Conservation (phyloP, 202 grass and related monocot genomes). For the Alloteropsis angusta region DNA sequence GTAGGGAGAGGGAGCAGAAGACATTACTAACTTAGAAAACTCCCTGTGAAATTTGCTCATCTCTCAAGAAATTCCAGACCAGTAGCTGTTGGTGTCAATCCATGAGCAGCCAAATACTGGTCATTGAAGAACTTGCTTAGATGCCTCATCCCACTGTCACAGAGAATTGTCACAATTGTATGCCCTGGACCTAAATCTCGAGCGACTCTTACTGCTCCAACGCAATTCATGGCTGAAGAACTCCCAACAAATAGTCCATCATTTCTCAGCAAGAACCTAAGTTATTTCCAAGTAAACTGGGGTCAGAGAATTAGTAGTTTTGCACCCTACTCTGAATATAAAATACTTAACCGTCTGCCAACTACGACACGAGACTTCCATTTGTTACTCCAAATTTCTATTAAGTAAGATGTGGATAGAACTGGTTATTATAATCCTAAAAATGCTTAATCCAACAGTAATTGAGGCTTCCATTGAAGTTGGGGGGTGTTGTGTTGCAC, state of each 20-base stretch:
- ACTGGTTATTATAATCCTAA: slow-evolving; percentile 1
- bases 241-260: slow-evolving; percentile 86
- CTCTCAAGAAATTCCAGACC: slow-evolving; percentile 61
- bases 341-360: background rate
- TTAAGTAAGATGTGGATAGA: background rate
- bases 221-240: slow-evolving; percentile 96
- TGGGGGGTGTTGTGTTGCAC: too few species aligned
- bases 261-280: slow-evolving; percentile 77
- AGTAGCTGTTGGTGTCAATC: slow-evolving; percentile 48
- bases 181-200: slow-evolving; percentile 76
- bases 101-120: slow-evolving; percentile 69
- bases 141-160: slow-evolving; percentile 90
- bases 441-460: background rate
- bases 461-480: background rate
- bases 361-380: background rate
- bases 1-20: background rate
- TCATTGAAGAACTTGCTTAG: slow-evolving; percentile 93
- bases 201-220: slow-evolving; percentile 78
- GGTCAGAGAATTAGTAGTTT: slow-evolving; percentile 6
- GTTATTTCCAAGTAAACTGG: slow-evolving; percentile 20
- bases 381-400: background rate
- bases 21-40: background rate
- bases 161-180: slow-evolving; percentile 89
- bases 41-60: slow-evolving; percentile 1
- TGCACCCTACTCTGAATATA: background rate